A percentile compares a stretch with the other conserved stretches of the same genome.
Conservation (phyloP, 495 filamentous ascomycete genomes). For the Cetradonia linearis region DNA sequence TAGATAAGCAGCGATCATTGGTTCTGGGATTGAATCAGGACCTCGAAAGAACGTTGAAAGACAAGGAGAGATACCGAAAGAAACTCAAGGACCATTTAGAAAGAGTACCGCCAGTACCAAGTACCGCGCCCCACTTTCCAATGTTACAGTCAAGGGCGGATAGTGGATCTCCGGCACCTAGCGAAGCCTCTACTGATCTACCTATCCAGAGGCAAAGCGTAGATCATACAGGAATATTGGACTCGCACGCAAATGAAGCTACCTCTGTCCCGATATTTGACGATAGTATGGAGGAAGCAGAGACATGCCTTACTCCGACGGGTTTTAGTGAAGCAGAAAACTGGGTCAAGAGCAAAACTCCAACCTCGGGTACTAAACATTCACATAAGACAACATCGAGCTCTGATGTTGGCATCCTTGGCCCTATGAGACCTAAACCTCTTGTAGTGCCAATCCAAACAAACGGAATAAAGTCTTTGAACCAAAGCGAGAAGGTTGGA, state of each 20-base stretch:
- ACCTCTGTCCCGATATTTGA: not conserved
- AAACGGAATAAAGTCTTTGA: slow-evolving; percentile 6
- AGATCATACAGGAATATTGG: not conserved
- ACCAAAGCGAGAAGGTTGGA: not conserved
- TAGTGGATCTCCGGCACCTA: slow-evolving; percentile 21
- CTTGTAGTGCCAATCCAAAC: slow-evolving; percentile 16
- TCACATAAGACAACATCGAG: slow-evolving; percentile 22
- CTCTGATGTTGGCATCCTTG: slow-evolving; percentile 20
- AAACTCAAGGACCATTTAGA: slow-evolving; percentile 69
- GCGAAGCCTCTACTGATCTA: slow-evolving; percentile 22
- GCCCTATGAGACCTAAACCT: slow-evolving; percentile 10
- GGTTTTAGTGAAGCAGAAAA: slow-evolving; percentile 8
- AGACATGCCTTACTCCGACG: not conserved
- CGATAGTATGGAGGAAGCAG: not conserved
- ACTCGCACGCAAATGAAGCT: not conserved
- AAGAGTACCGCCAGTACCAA: slow-evolving; percentile 40
- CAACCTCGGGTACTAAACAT: slow-evolving; percentile 11
- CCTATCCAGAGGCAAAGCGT: slow-evolving; percentile 23
- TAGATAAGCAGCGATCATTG: slow-evolving; percentile 92
- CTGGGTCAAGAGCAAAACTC: slow-evolving; percentile 15
- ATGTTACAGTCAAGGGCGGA: slow-evolving; percentile 9
- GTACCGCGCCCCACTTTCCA: slow-evolving; percentile 20
- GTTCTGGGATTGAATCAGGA: slow-evolving; percentile 92
- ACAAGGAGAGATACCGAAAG: slow-evolving; percentile 88
- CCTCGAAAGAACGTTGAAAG: slow-evolving; percentile 79